A percentile compares a stretch with the other conserved stretches of the same genome.
phyloP scores from a whole-genome alignment of 768 basidiomycete genomes.

The Strobilomyces dryophilus region DNA sequence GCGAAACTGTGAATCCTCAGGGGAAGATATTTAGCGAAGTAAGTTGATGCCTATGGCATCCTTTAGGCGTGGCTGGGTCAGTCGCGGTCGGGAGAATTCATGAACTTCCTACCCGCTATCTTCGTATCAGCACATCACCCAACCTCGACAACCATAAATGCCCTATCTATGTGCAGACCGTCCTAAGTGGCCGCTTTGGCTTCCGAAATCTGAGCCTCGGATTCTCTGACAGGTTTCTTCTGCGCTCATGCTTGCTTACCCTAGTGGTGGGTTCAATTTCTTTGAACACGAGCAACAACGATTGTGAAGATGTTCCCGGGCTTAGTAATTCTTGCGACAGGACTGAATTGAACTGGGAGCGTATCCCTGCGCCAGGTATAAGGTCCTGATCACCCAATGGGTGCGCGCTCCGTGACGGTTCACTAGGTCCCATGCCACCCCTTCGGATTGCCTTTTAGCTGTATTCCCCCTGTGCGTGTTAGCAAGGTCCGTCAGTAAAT shows the following conservation, averaged over 20 bases:
- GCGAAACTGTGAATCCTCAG: not conserved
- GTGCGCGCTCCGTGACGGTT: no score
- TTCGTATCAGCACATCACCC: not conserved
- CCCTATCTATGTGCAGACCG: no score
- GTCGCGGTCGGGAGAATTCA: not conserved
- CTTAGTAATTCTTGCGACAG: not conserved
- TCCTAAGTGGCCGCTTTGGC: not conserved
- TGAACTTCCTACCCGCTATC: not conserved
- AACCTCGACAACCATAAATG: not conserved
- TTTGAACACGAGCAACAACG: no score
- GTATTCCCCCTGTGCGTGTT: no score
- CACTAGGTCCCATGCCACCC: no score
- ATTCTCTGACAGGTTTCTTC: not conserved
- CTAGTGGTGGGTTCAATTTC: not conserved
- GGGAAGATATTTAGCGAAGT: not conserved
- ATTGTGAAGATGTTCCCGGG: not conserved
- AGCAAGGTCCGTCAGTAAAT: no score
- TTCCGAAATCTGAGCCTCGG: not conserved
- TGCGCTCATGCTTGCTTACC: not conserved
- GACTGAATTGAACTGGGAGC: not conserved
- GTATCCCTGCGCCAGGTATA: not conserved
- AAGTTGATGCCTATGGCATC: not conserved
- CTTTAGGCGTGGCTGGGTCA: not conserved
- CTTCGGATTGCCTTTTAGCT: no score
- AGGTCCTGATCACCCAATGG: no score